Evolutionary conservation across 495 filamentous ascomycete species (phyloP).

Genomic region (Aspergillus bertholletiae): DNA sequence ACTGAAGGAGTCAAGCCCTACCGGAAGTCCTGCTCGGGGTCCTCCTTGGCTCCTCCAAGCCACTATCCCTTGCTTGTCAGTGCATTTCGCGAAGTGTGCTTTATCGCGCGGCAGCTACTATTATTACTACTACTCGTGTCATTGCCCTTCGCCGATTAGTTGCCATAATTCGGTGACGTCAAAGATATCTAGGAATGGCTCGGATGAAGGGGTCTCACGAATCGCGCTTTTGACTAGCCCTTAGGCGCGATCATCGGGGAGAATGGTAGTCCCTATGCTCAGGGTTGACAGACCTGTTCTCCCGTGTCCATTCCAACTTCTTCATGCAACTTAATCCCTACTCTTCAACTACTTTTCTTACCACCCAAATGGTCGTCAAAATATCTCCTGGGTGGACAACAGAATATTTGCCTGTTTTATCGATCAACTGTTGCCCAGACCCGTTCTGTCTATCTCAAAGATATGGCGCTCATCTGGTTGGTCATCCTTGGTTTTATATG

Average conservation of each 20-base stretch:
- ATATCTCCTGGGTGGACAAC: background rate
- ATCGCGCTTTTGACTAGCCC: constrained; percentile 30
- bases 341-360: constrained; percentile 7
- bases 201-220: constrained; percentile 30
- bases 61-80: constrained; percentile 39
- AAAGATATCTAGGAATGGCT: constrained; percentile 48
- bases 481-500: constrained; percentile 30
- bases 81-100: constrained; percentile 35
- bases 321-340: constrained; percentile 11
- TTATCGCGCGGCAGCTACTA: constrained; percentile 11
- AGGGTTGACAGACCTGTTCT: constrained; percentile 17
- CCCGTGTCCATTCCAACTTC: background rate
- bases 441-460: constrained; percentile 13
- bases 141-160: constrained; percentile 25
- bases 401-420: constrained; percentile 13
- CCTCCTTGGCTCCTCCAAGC: constrained; percentile 21
- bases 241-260: constrained; percentile 27
- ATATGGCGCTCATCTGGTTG: constrained; percentile 30
- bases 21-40: background rate
- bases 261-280: constrained; percentile 18
- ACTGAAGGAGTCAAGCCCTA: background rate
- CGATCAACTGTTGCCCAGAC: constrained; percentile 4
- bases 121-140: too few species aligned
- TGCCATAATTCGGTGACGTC: constrained; percentile 42
- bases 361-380: background rate